Evolutionary conservation across 805 yeast genomes (phyloP).

Genomic region (Yamadazyma tumulicola): DNA sequence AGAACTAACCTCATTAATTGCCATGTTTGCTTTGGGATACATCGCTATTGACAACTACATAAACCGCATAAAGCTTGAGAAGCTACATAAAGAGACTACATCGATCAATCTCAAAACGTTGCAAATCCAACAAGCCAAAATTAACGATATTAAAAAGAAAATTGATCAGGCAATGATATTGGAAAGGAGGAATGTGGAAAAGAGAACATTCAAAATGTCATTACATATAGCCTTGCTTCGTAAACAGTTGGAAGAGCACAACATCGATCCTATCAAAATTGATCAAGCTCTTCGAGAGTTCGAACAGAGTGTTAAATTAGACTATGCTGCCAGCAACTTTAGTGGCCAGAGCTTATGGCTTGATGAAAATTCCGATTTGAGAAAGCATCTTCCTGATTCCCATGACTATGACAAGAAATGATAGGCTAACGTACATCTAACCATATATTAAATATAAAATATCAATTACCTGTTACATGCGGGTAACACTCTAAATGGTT

Average conservation of each 20-base stretch:
- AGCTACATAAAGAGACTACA: constrained; percentile 29
- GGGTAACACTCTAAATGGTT: constrained; percentile 4
- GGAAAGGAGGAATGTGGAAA: constrained; percentile 46
- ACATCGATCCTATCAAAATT: constrained; percentile 54
- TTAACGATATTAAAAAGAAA: constrained; percentile 48
- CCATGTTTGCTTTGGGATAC: constrained; percentile 43
- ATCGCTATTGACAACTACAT: constrained; percentile 52
- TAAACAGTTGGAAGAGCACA: constrained; percentile 55
- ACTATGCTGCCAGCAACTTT: constrained; percentile 52
- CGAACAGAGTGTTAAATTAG: constrained; percentile 56
- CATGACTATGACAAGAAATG: constrained; percentile 54
- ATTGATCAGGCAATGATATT: constrained; percentile 50
- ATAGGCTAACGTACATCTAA: constrained; percentile 3
- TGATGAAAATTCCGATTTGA: constrained; percentile 48
- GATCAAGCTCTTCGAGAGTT: constrained; percentile 53
- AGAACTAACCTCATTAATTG: constrained; percentile 41
- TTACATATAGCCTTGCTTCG: constrained; percentile 65
- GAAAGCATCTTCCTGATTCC: constrained; percentile 52
- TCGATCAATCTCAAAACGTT: constrained; percentile 36
- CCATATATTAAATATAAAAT: neutral
- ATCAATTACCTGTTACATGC: too few relatives aligned
- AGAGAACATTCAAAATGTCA: constrained; percentile 56
- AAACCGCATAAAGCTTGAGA: constrained; percentile 36
- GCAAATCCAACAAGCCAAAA: constrained; percentile 45
- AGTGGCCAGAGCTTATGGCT: constrained; percentile 59